Conservation (phyloP, 495 filamentous ascomycete species). For the Penicillium nucicola region DNA sequence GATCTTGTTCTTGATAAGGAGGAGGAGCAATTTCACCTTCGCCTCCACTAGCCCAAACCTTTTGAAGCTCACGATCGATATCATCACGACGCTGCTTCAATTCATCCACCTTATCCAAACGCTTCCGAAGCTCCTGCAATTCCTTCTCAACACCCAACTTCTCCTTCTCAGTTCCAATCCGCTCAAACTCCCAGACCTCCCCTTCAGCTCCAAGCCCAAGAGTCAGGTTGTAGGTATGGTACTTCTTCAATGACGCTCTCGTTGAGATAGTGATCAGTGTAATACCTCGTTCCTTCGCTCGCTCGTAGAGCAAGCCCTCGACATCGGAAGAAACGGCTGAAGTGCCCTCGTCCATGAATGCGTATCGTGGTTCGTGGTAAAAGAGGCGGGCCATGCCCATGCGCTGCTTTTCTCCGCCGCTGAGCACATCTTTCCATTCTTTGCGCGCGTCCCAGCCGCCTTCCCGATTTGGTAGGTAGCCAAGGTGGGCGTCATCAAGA, state of each 20-base stretch:
- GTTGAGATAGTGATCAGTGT: slow-evolving; percentile 94
- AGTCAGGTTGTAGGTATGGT: slow-evolving; percentile 85
- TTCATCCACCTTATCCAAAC: slow-evolving; percentile 73
- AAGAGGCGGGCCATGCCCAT: slow-evolving; percentile 85
- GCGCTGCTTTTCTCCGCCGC: slow-evolving; percentile 97
- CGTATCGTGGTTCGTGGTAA: slow-evolving; percentile 93
- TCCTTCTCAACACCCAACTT: slow-evolving; percentile 89
- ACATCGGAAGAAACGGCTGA: slow-evolving; percentile 92
- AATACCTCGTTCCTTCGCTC: slow-evolving; percentile 86
- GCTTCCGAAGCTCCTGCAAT: slow-evolving; percentile 75
- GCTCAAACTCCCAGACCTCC: slow-evolving; percentile 79
- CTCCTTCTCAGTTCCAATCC: slow-evolving; percentile 89
- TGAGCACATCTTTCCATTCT: slow-evolving; percentile 97
- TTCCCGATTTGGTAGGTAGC: slow-evolving; percentile 86
- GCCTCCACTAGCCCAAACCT: slow-evolving; percentile 52
- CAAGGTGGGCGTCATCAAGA: slow-evolving; percentile 78
- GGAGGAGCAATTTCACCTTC: slow-evolving; percentile 43
- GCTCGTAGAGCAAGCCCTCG: slow-evolving; percentile 90
- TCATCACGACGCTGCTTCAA: slow-evolving; percentile 77
- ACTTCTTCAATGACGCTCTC: slow-evolving; percentile 87
- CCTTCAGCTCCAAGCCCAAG: slow-evolving; percentile 68
- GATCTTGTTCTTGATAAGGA: slow-evolving; percentile 29
- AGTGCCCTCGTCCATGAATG: slow-evolving; percentile 93
- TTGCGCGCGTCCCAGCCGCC: slow-evolving; percentile 96
- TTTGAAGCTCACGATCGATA: slow-evolving; percentile 66